Conservation (phyloP, 1,284 basidiomycete genomes). For the Entoloma clypeatum region DNA sequence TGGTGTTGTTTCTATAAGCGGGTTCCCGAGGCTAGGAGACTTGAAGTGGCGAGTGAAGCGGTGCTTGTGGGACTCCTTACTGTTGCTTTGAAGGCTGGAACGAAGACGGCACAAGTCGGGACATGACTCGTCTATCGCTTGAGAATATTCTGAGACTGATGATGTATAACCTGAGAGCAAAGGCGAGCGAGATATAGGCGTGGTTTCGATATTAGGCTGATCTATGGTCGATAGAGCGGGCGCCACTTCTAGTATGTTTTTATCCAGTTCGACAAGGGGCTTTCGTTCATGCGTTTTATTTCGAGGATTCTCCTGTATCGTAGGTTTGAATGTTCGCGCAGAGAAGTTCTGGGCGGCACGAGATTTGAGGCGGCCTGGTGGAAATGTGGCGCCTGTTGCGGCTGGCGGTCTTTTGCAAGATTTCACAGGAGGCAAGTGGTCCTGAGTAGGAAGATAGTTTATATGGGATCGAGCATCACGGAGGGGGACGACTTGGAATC, state of each 20-base stretch:
- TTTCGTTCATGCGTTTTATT: no score
- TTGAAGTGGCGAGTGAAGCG: constrained; percentile 9
- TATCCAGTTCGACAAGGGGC: no score
- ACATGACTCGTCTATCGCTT: not conserved
- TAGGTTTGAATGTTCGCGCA: no score
- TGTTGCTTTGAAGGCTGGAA: constrained; percentile 5
- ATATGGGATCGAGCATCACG: constrained; percentile 13
- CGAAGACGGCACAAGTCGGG: constrained; percentile 1
- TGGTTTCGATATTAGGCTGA: no score
- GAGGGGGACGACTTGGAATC: constrained; percentile 40
- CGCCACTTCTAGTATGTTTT: no score
- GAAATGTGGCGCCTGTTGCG: not conserved
- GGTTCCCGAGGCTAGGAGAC: constrained; percentile 16
- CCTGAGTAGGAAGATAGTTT: constrained; percentile 6
- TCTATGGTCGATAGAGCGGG: no score
- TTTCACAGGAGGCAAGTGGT: constrained; percentile 1
- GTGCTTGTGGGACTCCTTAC: not conserved
- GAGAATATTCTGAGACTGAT: not conserved
- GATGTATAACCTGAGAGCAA: not conserved
- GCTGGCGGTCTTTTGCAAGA: not conserved
- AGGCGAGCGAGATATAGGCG: no score
- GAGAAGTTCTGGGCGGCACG: no score
- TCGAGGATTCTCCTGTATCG: no score
- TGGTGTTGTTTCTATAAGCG: constrained; percentile 8
- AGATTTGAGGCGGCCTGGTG: no score